Conservation (phyloP, 164 flowering plant genomes). For the Stephania japonica region DNA sequence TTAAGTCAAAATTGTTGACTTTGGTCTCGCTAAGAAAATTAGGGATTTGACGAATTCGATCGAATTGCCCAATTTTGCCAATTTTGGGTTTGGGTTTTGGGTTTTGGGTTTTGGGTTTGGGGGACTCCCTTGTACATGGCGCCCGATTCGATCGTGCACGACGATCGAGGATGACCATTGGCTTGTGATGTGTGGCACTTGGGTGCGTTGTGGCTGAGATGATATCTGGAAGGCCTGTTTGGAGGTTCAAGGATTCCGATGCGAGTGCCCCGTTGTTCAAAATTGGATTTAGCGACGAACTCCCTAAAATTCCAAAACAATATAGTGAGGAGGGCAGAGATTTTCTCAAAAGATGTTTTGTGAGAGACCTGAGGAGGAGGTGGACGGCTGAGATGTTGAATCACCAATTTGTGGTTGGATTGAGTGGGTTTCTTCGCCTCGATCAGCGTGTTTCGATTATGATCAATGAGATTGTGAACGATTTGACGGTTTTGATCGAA, state of each 20-base stretch:
- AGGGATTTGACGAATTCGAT: slow-evolving; percentile 2
- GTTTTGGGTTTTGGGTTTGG: no score
- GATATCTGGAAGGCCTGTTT: slow-evolving; percentile 56
- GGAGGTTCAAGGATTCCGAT: slow-evolving; percentile 38
- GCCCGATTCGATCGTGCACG: slow-evolving; percentile 57
- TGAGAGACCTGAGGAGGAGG: slow-evolving; percentile 50
- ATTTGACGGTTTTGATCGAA: slow-evolving; percentile 17
- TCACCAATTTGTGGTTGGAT: slow-evolving; percentile 47
- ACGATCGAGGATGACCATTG: slow-evolving; percentile 31
- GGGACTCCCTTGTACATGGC: slow-evolving; percentile 81
- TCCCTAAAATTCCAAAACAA: slow-evolving; percentile 45
- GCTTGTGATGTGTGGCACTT: slow-evolving; percentile 71
- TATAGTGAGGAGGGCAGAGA: slow-evolving; percentile 55
- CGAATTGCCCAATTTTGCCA: no score
- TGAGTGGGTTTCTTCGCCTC: slow-evolving; percentile 25
- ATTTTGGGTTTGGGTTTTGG: no score
- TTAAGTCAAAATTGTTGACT: slow-evolving; percentile 61
- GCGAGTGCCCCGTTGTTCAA: slow-evolving; percentile 31
- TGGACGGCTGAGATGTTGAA: slow-evolving; percentile 72
- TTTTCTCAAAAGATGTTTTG: slow-evolving; percentile 58
- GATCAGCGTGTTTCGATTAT: background rate
- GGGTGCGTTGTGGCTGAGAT: slow-evolving; percentile 81
- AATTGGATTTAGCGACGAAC: slow-evolving; percentile 47
- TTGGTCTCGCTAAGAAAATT: slow-evolving; percentile 61
- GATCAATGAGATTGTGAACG: background rate